phyloP scores from a whole-genome alignment of 345 rosid species.

The Raphanus sativus region DNA sequence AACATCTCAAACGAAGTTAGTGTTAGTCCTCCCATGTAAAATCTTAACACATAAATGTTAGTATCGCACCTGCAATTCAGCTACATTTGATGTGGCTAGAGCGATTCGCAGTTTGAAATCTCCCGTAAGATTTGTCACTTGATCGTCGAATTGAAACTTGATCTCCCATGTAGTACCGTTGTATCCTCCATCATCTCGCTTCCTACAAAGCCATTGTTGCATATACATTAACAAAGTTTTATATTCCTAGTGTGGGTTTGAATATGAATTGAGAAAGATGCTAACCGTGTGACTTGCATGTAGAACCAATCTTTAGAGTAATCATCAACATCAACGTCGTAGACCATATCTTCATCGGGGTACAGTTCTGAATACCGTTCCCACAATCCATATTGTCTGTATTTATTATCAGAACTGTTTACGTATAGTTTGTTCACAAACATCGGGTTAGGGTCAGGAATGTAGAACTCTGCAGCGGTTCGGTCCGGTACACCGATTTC shows the following conservation, averaged over 20 bases:
- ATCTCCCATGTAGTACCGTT: constrained; percentile 75
- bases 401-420: constrained; percentile 50
- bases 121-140: constrained; percentile 27
- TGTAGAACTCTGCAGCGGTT: constrained; percentile 75
- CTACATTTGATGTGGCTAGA: constrained; percentile 55
- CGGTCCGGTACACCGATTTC: constrained; percentile 93
- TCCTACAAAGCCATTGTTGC: constrained; percentile 42
- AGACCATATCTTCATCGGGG: constrained; percentile 67
- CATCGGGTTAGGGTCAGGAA: constrained; percentile 71
- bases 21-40: no score
- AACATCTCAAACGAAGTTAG: background rate
- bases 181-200: constrained; percentile 46
- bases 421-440: constrained; percentile 63
- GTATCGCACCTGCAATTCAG: constrained; percentile 53
- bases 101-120: constrained; percentile 52
- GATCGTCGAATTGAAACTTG: constrained; percentile 45
- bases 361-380: constrained; percentile 80
- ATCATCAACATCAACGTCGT: constrained; percentile 57
- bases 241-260: background rate
- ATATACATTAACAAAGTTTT: background rate
- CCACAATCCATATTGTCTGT: constrained; percentile 94
- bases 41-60: no score
- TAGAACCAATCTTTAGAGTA: constrained; percentile 78
- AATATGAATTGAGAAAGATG: background rate
- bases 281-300: constrained; percentile 78